Evolutionary conservation across 371 early-diverging fungal genomes (phyloP).

Genomic region (Actinomortierella ambigua): DNA sequence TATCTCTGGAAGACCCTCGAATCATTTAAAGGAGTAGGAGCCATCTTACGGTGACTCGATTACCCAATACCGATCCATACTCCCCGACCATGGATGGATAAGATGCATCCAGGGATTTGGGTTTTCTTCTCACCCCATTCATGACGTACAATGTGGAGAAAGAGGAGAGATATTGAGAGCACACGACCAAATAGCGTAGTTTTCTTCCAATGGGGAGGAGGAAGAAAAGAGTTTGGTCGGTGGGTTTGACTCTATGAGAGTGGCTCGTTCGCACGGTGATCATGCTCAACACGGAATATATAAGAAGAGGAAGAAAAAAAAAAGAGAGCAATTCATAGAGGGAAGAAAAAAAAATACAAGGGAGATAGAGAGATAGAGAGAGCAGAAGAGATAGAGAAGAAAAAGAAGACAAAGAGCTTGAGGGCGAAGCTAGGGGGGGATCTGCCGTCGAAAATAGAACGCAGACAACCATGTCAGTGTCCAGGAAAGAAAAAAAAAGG

Average conservation of each 20-base stretch:
- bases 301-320: background rate
- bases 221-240: too few species aligned
- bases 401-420: background rate
- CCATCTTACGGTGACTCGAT: too few species aligned
- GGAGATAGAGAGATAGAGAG: background rate
- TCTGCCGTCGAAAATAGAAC: background rate
- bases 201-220: background rate
- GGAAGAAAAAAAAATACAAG: background rate
- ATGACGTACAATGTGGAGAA: background rate
- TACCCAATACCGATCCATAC: too few species aligned
- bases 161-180: background rate
- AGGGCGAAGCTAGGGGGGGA: background rate
- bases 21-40: too few species aligned
- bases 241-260: too few species aligned
- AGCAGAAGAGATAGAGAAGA: background rate
- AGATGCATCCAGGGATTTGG: too few species aligned
- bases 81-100: too few species aligned
- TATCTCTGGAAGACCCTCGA: too few species aligned
- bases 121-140: too few species aligned
- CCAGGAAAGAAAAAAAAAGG: background rate
- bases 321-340: background rate
- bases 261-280: background rate
- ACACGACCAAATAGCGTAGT: slow-evolving; percentile 8
- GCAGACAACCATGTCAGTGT: background rate
- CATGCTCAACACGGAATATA: background rate